Evolutionary conservation across 2,329 filamentous ascomycete genomes (phyloP).

Genomic region (Hypomyces perniciosus): DNA sequence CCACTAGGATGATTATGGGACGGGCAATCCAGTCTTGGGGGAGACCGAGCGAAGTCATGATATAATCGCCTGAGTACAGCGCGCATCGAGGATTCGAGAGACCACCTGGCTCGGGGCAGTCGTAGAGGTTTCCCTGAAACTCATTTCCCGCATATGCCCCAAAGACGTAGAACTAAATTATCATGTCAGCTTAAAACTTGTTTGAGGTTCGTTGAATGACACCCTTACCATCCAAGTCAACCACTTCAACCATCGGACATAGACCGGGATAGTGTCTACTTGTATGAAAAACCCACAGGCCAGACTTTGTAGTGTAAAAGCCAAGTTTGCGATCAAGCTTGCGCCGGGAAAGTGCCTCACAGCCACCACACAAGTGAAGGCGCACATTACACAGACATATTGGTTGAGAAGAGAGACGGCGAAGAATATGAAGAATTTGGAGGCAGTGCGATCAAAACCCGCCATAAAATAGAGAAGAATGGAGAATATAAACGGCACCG

Average conservation of each 20-base stretch:
- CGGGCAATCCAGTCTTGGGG: constrained; percentile 60
- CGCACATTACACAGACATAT: constrained; percentile 67
- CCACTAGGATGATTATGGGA: constrained; percentile 57
- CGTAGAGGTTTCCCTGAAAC: constrained; percentile 65
- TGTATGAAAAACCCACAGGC: constrained; percentile 75
- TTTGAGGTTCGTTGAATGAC: not conserved
- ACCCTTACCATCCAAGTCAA: constrained; percentile 49
- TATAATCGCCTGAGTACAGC: constrained; percentile 62
- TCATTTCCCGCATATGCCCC: constrained; percentile 67
- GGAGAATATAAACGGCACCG: constrained; percentile 65
- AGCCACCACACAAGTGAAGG: constrained; percentile 60
- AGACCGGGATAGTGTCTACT: constrained; percentile 64
- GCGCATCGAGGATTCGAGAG: constrained; percentile 57
- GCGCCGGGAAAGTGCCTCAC: constrained; percentile 64
- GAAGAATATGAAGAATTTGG: constrained; percentile 68
- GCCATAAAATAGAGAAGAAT: constrained; percentile 74
- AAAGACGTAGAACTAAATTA: constrained; percentile 58
- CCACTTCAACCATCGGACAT: constrained; percentile 73
- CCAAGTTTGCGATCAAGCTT: constrained; percentile 65
- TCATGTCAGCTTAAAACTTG: not conserved
- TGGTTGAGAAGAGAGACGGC: constrained; percentile 62
- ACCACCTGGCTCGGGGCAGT: constrained; percentile 61
- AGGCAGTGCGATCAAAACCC: constrained; percentile 58
- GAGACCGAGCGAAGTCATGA: constrained; percentile 64
- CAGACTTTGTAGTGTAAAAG: constrained; percentile 67